A percentile compares a stretch with the other conserved stretches of the same genome.
phyloP scores from a whole-genome alignment of 306 rosid species.

The Astragalus membranaceus region DNA sequence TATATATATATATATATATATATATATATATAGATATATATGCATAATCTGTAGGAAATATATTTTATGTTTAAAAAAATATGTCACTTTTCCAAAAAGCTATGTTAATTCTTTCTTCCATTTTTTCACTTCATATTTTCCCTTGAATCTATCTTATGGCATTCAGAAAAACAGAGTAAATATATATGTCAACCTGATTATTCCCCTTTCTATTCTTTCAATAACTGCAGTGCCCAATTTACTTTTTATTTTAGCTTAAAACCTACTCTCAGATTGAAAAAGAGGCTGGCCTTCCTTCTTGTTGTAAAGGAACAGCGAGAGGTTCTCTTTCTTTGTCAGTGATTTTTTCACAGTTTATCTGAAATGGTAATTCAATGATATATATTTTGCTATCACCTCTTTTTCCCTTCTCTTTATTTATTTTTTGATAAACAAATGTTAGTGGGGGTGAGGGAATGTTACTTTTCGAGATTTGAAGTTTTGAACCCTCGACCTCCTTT shows the following conservation, averaged over 20 bases:
- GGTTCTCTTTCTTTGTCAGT: conserved; percentile 9
- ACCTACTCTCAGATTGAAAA: conserved; percentile 11
- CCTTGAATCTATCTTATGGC: not conserved
- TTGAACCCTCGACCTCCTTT: too few species aligned
- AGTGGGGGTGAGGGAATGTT: too few species aligned
- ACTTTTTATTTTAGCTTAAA: conserved; percentile 23
- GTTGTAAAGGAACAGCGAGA: not conserved
- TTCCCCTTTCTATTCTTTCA: conserved; percentile 30
- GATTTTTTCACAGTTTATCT: conserved; percentile 20
- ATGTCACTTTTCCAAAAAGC: too few species aligned
- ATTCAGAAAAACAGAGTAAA: not conserved
- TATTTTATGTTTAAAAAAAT: too few species aligned
- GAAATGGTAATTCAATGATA: conserved; percentile 37
- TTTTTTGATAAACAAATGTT: too few species aligned
- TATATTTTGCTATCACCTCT: not conserved
- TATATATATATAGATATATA: too few species aligned
- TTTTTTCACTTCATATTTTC: not conserved
- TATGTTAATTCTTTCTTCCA: too few species aligned
- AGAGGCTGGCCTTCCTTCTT: conserved; percentile 14
- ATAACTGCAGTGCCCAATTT: conserved; percentile 14
- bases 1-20: too few species aligned
- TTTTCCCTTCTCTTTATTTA: too few species aligned
- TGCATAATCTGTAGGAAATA: too few species aligned
- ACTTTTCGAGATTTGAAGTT: too few species aligned
- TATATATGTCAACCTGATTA: not conserved